phyloP scores from a whole-genome alignment of 2,329 filamentous ascomycete genomes.

The Sphaerostilbella broomeana region DNA sequence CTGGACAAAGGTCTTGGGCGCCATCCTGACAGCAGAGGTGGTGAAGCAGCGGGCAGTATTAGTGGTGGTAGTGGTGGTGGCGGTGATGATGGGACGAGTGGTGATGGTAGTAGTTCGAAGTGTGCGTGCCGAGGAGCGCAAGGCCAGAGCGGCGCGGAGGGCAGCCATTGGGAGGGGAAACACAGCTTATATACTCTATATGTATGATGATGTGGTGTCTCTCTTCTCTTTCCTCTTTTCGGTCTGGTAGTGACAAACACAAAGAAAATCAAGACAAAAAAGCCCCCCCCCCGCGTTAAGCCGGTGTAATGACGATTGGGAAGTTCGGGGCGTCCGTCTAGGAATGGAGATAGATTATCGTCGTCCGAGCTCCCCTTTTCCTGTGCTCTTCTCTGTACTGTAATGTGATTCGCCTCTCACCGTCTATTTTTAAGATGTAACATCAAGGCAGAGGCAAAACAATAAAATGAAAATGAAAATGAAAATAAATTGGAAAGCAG shows the following conservation, averaged over 20 bases:
- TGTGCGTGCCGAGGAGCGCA: conserved; percentile 8
- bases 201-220: background rate
- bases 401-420: background rate
- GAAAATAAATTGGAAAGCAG: background rate
- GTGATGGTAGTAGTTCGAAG: conserved; percentile 5
- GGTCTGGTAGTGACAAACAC: no score
- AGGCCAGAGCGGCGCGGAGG: conserved; percentile 23
- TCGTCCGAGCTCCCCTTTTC: no score
- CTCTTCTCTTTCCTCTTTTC: background rate
- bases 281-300: no score
- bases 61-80: conserved; percentile 12
- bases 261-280: no score
- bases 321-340: background rate
- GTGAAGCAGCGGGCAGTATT: conserved; percentile 20
- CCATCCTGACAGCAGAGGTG: conserved; percentile 20
- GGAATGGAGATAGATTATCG: no score
- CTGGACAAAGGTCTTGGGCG: conserved; percentile 35
- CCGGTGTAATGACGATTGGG: background rate
- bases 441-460: background rate
- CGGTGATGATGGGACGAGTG: conserved; percentile 14
- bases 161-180: conserved; percentile 20
- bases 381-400: conserved; percentile 1
- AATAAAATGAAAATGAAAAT: background rate
- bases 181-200: background rate
- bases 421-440: background rate